A percentile compares a stretch with the other conserved stretches of the same genome.
These are phyloP conservation scores for Trichomonas gallinae DNA, from an alignment of 208 protist genomes.

Conservation along the genomic window DNA sequence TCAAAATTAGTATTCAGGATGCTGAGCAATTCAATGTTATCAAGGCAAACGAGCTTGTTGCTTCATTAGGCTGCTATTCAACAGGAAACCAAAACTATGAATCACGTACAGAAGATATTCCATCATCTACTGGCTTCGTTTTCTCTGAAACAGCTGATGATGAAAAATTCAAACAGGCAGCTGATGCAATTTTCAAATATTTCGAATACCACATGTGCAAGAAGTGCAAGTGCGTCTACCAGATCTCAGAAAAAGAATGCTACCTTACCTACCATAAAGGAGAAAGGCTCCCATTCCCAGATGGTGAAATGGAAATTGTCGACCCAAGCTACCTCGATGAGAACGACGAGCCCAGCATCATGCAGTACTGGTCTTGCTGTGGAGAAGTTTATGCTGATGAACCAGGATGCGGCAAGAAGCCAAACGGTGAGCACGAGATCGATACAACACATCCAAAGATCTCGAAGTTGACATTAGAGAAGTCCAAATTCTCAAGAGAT, in stretches of 20 bases:
- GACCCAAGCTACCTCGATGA: background rate
- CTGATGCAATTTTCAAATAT: background rate
- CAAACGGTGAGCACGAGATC: background rate
- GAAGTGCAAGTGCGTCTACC: background rate
- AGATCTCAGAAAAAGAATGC: background rate
- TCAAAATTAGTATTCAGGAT: background rate
- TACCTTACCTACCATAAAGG: background rate
- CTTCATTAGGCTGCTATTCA: background rate
- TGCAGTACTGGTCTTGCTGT: background rate
- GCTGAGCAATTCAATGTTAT: background rate
- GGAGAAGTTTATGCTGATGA: background rate
- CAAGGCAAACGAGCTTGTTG: background rate
- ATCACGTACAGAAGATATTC: background rate
- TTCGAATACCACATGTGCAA: background rate
- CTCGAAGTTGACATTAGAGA: background rate
- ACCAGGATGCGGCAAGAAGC: background rate
- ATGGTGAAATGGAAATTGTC: background rate
- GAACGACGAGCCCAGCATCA: background rate
- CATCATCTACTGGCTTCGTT: background rate
- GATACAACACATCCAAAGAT: background rate
- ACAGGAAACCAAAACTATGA: background rate
- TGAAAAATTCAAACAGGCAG: background rate
- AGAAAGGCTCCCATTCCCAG: background rate
- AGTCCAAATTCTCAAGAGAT: background rate
- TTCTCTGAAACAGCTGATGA: background rate